Evolutionary conservation across 2,329 filamentous ascomycete species (phyloP), one percentile per base, ranked within the genome.

Genomic region (Emergomyces pasteurianus): DNA sequence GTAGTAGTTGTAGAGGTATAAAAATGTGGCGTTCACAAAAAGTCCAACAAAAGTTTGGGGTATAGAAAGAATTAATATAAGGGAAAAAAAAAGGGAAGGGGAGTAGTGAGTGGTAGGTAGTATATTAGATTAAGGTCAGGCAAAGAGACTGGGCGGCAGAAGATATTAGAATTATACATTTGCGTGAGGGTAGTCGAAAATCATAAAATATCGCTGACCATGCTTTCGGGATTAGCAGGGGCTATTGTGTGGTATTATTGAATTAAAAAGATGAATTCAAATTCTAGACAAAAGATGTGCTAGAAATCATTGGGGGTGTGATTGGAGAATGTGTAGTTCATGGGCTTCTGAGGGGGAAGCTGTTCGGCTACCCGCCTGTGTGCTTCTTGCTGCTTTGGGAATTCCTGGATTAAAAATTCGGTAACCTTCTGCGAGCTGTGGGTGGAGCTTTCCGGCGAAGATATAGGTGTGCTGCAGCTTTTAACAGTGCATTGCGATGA

Each of bases 351-450:
- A 26, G 70, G 70, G 34, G 71, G 66, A 57, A 78, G 67, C 60
- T 77, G 74, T 60, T 78, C 73, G n/a, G 75, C 71, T 52, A 72
- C 70, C 61, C 72, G 74, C 26, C 72, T 72, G 63, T 77, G 73
- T n/a, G 72, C 71, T 63, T 76, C 70, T 60, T 74, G 72, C 62
- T 79, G 76, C 61, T 77, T 71, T 14, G 75, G 72, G 62, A 76
- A 78, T 62, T 78, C 76, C 57, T 75, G 73, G 57, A 78, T 77
- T 61, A 72, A 69, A 63, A 78, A 78, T 63, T 77, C 74, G 0
- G 71, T 70, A 43, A 66, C 67, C 66, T 73, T 74, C 49, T 71
- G 65, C 60, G 10, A 63, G 60, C 42, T 65, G 54, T 42, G 63
- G 52, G 31, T 61, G 63, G 28, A 54, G 14, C 36, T 28, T 34